Base-by-base conservation (phyloP, 2,329 filamentous ascomycete species). In the Stagonosporopsis cucurbitacearum region DNA sequence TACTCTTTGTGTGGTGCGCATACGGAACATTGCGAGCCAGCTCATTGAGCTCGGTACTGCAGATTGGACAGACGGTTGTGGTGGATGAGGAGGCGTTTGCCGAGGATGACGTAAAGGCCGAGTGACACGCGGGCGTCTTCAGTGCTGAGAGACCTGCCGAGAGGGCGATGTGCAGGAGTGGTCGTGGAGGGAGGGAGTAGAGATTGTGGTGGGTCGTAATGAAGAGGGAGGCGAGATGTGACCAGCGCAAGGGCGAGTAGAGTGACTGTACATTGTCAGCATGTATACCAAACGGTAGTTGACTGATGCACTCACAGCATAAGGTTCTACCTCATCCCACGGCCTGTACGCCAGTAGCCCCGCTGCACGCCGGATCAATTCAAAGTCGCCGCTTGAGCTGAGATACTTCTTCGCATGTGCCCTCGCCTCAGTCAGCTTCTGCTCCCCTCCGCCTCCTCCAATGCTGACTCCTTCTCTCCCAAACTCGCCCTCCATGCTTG, bases 71-170 rank as follows among this genome's bases (percentile, higher is more conserved):
- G 37, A 98, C 87, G 44, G 87, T 88, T 7, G 90, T 77, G 11
- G 77, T 88, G 2, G 86, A 87, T 1, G 89, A 84, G 25, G 80
- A 81, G n/a, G 75, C 70, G 64, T 79, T 77, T 17, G 81, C 80
- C 13, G 79, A 83, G 9, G 84, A 82, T 1, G 84, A 82, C 4
- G 84, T 79, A 64, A 83, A 83, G 20, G 81, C 79, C 1, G 89
- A 89, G 78, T 98, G 93, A 73, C 95, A 99, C 15, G 92, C 88
- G 0, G 95, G 95, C 0, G 95, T 98, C 77, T 99, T 99, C 63
- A 99, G 87, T 1, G 95, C 93, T 0, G 93, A 97, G 9, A 99
- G 84, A 7, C 95, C 95, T 0, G 93, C 92, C 0, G 89, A 92
- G 9, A 99, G 85, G 12, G 95, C 95, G 59, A 96, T 89, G 77